phyloP scores from a whole-genome alignment of 129 eudicot species.

The Tagetes patula region DNA sequence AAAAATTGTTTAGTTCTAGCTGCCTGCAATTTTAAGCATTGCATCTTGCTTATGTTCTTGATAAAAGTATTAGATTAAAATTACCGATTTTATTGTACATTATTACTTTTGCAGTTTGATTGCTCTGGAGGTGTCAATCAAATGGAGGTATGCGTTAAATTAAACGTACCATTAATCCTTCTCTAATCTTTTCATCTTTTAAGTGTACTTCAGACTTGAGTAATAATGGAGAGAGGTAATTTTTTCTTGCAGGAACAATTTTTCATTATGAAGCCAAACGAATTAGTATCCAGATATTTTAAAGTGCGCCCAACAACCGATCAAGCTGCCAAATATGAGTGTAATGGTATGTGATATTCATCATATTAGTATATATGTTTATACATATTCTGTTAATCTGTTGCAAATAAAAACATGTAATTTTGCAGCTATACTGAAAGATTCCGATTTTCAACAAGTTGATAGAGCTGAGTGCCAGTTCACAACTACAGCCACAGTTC shows the following conservation, averaged over 20 bases:
- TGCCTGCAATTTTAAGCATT: background rate
- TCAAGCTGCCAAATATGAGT: slow-evolving; percentile 80
- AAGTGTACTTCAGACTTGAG: background rate
- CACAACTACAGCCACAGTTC: slow-evolving; percentile 81
- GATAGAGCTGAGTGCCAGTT: slow-evolving; percentile 95
- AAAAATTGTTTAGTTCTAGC: background rate
- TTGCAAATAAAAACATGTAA: slow-evolving; percentile 16
- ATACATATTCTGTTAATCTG: background rate
- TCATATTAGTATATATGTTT: background rate
- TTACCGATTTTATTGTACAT: background rate
- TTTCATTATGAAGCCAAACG: slow-evolving; percentile 78
- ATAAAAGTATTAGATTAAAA: background rate
- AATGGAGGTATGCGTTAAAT: slow-evolving; percentile 65
- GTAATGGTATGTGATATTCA: slow-evolving; percentile 49
- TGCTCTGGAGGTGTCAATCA: slow-evolving; percentile 79
- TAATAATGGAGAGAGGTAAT: slow-evolving; percentile 1
- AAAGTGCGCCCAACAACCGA: slow-evolving; percentile 70
- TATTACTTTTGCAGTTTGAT: slow-evolving; percentile 68
- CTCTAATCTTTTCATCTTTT: background rate
- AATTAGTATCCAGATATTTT: slow-evolving; percentile 50
- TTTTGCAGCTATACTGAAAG: slow-evolving; percentile 85
- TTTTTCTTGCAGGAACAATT: slow-evolving; percentile 66
- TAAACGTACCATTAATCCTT: background rate
- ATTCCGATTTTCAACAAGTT: slow-evolving; percentile 75
- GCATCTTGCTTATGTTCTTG: background rate